Evolutionary conservation across 192 early-diverging fungal genomes (phyloP).

Genomic region (Coemansia sp.): DNA sequence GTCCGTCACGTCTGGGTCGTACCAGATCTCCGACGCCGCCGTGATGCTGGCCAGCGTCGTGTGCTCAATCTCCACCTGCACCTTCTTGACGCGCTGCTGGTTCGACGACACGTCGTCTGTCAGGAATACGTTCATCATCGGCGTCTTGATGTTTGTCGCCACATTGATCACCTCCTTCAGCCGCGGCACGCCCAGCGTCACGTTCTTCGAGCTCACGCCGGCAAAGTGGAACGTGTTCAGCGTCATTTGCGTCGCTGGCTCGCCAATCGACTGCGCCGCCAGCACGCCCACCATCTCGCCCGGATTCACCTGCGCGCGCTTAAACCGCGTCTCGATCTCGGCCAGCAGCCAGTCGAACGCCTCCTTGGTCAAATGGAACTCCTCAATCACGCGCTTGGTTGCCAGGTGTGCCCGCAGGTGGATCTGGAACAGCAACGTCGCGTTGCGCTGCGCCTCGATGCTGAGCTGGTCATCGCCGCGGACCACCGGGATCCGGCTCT

Average conservation of each 20-base stretch:
- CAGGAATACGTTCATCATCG: conserved; percentile 74
- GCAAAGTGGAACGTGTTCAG: conserved; percentile 99
- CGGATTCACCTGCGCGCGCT: conserved; percentile 83
- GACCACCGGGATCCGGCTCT: conserved; percentile 68
- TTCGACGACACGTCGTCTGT: conserved; percentile 64
- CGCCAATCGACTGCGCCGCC: conserved; percentile 98
- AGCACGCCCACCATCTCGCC: conserved; percentile 98
- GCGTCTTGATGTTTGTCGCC: conserved; percentile 94
- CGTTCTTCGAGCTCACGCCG: conserved; percentile 95
- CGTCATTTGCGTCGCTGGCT: conserved; percentile 99
- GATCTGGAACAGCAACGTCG: conserved; percentile 89
- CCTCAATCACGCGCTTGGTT: conserved; percentile 80
- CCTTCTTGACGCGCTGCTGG: conserved; percentile 80
- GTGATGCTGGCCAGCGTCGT: conserved; percentile 87
- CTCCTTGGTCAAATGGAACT: conserved; percentile 79
- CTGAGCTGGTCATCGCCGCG: conserved; percentile 86
- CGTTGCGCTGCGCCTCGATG: conserved; percentile 84
- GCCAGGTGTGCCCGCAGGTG: conserved; percentile 77
- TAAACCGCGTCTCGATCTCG: conserved; percentile 89
- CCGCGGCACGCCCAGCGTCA: conserved; percentile 96
- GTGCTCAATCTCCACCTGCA: conserved; percentile 84
- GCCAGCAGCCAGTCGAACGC: conserved; percentile 94
- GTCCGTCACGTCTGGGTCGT: conserved; percentile 83
- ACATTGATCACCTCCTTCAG: conserved; percentile 99
- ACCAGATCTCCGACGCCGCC: conserved; percentile 86